Evolutionary conservation across 2,329 filamentous ascomycete species (phyloP).

Genomic region (Dryadomyces sulphureus): DNA sequence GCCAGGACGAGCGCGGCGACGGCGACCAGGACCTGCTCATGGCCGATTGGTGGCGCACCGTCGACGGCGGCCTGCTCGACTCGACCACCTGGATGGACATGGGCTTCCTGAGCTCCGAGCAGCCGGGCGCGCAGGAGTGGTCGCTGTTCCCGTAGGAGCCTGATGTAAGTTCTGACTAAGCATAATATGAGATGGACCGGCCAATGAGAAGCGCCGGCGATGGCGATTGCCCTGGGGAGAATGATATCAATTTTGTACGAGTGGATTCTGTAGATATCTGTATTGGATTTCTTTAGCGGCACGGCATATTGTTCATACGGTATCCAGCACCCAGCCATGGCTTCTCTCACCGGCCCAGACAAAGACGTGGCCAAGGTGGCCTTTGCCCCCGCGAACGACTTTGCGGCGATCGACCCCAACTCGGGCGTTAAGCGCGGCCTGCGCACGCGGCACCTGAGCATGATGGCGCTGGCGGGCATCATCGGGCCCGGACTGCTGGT

Average conservation of each 20-base stretch:
- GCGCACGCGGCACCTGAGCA: constrained; percentile 51
- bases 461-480: constrained; percentile 49
- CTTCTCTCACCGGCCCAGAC: too few relatives aligned
- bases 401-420: constrained; percentile 38
- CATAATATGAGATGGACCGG: background rate
- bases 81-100: constrained; percentile 12
- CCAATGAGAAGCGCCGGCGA: too few relatives aligned
- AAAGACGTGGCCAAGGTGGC: too few relatives aligned
- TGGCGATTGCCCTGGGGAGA: too few relatives aligned
- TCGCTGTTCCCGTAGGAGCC: background rate
- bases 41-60: constrained; percentile 11
- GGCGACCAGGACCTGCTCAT: constrained; percentile 9
- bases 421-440: constrained; percentile 54
- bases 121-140: constrained; percentile 4
- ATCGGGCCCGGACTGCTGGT: constrained; percentile 59
- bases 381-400: constrained; percentile 18
- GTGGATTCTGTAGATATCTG: too few relatives aligned
- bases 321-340: too few relatives aligned
- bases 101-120: constrained; percentile 10
- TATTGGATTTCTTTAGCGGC: too few relatives aligned
- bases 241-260: too few relatives aligned
- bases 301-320: too few relatives aligned
- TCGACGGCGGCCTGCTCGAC: constrained; percentile 9
- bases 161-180: too few relatives aligned
- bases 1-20: constrained; percentile 4